Base-by-base conservation (phyloP, 805 yeast genomes). In the Candida dajiaensis region DNA sequence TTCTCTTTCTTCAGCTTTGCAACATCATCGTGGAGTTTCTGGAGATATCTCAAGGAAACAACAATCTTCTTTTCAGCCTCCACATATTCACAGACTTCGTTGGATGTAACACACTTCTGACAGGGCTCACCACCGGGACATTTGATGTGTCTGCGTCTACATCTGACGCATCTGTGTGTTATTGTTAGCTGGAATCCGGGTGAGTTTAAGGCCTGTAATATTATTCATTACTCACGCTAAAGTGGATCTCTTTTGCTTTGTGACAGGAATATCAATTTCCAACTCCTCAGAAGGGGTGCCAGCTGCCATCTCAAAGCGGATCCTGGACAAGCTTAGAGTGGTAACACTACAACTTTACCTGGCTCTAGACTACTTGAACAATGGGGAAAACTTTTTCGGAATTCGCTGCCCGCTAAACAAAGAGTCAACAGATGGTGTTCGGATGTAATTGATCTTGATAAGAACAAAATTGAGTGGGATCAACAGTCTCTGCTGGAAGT, bases 61-160 rank as follows among this genome's bases (percentile, higher is more conserved):
- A 83, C 86, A 12, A 85, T 72, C 55, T 85, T 83, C 66, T 78
- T 81, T 43, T 83, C 85, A 10, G 83, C 86, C 57, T 81, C 88
- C 18, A 77, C 73, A 53, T 83, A 85, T 55, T 83, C 89, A 66
- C 94, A 85, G 20, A 71, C 70, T 4, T 79, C 67, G 42, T 71
- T 73, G 15, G 83, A 77, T 42, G 71, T 59, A 13, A 63, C 64
- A 59, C 94, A 85, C 56, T 80, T 80, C 43, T 68, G 63, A 60
- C 94, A 85, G 0, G 89, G 89, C 41, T 81, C 77, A 1, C 87
- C 88, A 2, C 89, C 89, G 13, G 88, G 88, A 58, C 94, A 85
- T 51, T 84, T 77, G 38, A 83, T 78, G 63, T 85, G 94, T 44
- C 89, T 71, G 41, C 78, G 74, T 28, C 92, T 70, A 59, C 94